Conservation (phyloP, 352 stramenopile species). For the Pythium phragmitis region DNA sequence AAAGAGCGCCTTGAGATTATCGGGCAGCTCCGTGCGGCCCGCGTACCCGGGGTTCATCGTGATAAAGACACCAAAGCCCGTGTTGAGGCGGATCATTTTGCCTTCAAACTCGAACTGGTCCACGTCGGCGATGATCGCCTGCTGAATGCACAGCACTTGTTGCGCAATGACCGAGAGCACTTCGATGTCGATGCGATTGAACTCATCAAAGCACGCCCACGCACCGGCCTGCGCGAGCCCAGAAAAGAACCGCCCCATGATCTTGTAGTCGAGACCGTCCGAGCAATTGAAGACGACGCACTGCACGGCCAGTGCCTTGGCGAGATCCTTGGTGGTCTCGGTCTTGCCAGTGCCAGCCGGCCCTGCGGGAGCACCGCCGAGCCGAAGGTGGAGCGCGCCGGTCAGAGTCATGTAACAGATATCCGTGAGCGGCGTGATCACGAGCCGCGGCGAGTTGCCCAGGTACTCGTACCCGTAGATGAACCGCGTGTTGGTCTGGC, state of each 20-base stretch:
- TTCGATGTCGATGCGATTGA: slow-evolving; percentile 95
- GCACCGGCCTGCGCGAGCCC: slow-evolving; percentile 90
- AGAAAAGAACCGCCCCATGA: slow-evolving; percentile 96
- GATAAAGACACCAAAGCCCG: slow-evolving; percentile 38
- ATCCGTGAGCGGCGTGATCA: slow-evolving; percentile 91
- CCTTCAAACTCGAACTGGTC: slow-evolving; percentile 92
- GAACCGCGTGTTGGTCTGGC: slow-evolving; percentile 59
- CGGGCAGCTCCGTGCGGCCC: slow-evolving; percentile 89
- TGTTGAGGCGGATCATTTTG: slow-evolving; percentile 75
- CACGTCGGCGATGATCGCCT: slow-evolving; percentile 89
- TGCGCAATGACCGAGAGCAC: slow-evolving; percentile 95
- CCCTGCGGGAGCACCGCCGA: slow-evolving; percentile 91
- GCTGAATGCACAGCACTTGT: slow-evolving; percentile 85
- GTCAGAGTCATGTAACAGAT: slow-evolving; percentile 97
- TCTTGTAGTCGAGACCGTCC: slow-evolving; percentile 96
- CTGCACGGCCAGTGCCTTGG: slow-evolving; percentile 93
- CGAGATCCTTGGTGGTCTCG: slow-evolving; percentile 95
- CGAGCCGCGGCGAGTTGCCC: slow-evolving; percentile 86
- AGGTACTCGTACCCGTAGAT: slow-evolving; percentile 96
- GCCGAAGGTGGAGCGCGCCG: slow-evolving; percentile 90
- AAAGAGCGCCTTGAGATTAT: slow-evolving; percentile 94
- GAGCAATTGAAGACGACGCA: slow-evolving; percentile 97
- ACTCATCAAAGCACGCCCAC: slow-evolving; percentile 92
- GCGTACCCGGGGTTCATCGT: slow-evolving; percentile 95
- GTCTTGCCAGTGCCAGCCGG: slow-evolving; percentile 96